These are phyloP conservation scores for Adansonia rubrostipa DNA, from an alignment of 441 rosid genomes.

Conservation along the genomic window DNA sequence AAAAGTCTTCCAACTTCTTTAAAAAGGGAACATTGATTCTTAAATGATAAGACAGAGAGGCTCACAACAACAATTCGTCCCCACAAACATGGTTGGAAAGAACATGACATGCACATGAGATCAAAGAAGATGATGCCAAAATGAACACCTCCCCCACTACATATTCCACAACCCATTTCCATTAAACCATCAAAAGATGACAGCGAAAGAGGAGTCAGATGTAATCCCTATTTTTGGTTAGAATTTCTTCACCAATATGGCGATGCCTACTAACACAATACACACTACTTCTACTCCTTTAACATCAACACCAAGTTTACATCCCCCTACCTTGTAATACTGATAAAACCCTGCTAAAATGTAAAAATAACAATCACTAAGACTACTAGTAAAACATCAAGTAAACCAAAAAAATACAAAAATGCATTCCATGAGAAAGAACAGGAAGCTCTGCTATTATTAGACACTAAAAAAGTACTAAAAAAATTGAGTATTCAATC, in stretches of 20 bases:
- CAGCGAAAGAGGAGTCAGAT: not conserved
- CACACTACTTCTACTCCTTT: constrained; percentile 40
- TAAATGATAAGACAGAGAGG: constrained; percentile 15
- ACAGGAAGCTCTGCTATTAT: constrained; percentile 32
- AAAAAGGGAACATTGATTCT: constrained; percentile 23
- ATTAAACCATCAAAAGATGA: not conserved
- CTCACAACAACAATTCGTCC: constrained; percentile 23
- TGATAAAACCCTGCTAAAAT: constrained; percentile 32
- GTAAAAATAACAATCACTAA: constrained; percentile 26
- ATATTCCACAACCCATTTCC: not conserved
- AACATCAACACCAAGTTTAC: constrained; percentile 31
- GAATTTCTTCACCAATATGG: constrained; percentile 28
- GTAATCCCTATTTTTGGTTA: constrained; percentile 32
- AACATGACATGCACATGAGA: not conserved
- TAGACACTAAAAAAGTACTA: constrained; percentile 18
- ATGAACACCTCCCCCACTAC: not conserved
- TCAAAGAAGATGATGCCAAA: not conserved
- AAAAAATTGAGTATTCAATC: constrained; percentile 46
- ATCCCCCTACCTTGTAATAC: constrained; percentile 27
- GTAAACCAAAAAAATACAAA: not conserved
- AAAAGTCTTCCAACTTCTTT: constrained; percentile 31
- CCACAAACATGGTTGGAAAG: constrained; percentile 28
- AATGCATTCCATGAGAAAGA: not conserved
- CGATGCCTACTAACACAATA: constrained; percentile 32
- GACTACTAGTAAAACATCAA: constrained; percentile 24